phyloP scores from a whole-genome alignment of 257 asterid species.

The Solanum infundibuliforme region DNA sequence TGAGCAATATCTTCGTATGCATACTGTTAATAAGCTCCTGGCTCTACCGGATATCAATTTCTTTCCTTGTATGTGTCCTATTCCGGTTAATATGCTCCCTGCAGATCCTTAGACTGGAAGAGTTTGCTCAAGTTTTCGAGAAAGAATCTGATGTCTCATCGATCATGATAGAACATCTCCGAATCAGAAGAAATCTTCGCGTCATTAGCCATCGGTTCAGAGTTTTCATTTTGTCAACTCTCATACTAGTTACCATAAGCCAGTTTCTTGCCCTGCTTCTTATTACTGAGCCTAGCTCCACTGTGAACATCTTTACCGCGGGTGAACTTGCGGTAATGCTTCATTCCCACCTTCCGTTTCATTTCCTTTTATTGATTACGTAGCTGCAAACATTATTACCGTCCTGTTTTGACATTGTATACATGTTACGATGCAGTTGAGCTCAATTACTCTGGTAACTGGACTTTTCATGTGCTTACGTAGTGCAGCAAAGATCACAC shows the following conservation, averaged over 20 bases:
- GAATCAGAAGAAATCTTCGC: slow-evolving; percentile 70
- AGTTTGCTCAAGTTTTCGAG: slow-evolving; percentile 71
- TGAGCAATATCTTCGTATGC: slow-evolving; percentile 53
- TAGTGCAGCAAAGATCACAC: slow-evolving; percentile 92
- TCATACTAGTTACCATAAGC: slow-evolving; percentile 66
- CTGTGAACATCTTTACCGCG: slow-evolving; percentile 38
- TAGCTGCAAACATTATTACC: not conserved
- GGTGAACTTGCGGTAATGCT: slow-evolving; percentile 75
- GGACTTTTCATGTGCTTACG: slow-evolving; percentile 81
- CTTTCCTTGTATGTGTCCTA: slow-evolving; percentile 73
- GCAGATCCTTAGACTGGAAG: slow-evolving; percentile 68
- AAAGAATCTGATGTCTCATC: slow-evolving; percentile 54
- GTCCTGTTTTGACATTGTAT: not conserved
- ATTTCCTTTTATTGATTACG: not conserved
- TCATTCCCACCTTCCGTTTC: not conserved
- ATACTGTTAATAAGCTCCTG: slow-evolving; percentile 58
- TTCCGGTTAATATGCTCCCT: slow-evolving; percentile 75
- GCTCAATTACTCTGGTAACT: slow-evolving; percentile 68
- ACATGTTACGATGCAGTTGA: slow-evolving; percentile 35
- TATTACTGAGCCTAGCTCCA: slow-evolving; percentile 43
- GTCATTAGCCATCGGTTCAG: slow-evolving; percentile 86
- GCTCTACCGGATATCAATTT: slow-evolving; percentile 71
- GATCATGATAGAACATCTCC: slow-evolving; percentile 69
- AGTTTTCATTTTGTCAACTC: slow-evolving; percentile 48
- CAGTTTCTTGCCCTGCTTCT: slow-evolving; percentile 66